Percentiles rank a stretch among this genome's conserved stretches.
These are phyloP conservation scores for Sporobolomyces roseus DNA, from an alignment of 768 basidiomycete genomes.

Conservation along the genomic window DNA sequence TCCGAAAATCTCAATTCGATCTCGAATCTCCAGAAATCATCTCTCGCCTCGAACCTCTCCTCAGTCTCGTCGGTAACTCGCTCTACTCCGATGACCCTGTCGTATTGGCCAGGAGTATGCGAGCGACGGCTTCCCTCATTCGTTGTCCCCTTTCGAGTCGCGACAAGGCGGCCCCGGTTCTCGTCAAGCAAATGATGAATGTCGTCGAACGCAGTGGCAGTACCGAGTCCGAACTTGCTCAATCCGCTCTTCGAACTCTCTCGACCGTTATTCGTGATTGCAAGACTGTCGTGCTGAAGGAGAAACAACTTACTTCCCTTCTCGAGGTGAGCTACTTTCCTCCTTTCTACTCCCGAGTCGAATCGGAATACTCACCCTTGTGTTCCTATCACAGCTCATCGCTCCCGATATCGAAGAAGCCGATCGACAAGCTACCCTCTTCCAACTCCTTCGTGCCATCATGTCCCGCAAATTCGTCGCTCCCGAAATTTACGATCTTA, in stretches of 20 bases:
- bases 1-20: constrained; percentile 79
- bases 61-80: constrained; percentile 80
- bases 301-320: constrained; percentile 80
- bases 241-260: constrained; percentile 80
- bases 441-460: constrained; percentile 82
- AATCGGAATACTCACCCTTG: neutral
- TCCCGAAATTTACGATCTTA: constrained; percentile 92
- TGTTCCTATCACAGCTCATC: constrained; percentile 58
- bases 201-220: constrained; percentile 77
- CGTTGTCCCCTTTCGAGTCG: constrained; percentile 77
- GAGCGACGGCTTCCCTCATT: constrained; percentile 71
- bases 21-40: constrained; percentile 70
- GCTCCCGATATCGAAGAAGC: constrained; percentile 87
- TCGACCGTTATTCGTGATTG: constrained; percentile 87
- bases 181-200: constrained; percentile 75
- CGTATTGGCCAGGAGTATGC: constrained; percentile 71
- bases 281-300: constrained; percentile 72
- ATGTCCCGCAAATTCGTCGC: constrained; percentile 86
- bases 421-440: constrained; percentile 74
- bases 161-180: constrained; percentile 70
- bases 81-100: constrained; percentile 76
- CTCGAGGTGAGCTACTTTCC: constrained; percentile 49
- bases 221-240: constrained; percentile 83
- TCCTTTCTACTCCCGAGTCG: neutral
- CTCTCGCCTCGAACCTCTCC: constrained; percentile 79